phyloP scores from a whole-genome alignment of 2,329 filamentous ascomycete genomes.

The Diplodia sapinea region DNA sequence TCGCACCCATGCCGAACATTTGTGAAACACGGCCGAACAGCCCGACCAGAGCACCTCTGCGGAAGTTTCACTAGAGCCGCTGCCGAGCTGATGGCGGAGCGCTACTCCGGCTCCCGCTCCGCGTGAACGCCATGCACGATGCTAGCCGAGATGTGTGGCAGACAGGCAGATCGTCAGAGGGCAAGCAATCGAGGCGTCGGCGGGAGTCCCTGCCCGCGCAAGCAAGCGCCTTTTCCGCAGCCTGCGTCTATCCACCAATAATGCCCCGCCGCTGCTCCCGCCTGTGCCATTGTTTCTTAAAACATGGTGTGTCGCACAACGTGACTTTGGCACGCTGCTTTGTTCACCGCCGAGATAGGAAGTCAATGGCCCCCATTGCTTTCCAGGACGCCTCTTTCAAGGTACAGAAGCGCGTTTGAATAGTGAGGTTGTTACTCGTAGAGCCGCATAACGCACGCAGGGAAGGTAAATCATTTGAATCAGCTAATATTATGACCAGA shows the following conservation, averaged over 20 bases:
- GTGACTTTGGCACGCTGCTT: slow-evolving; percentile 2
- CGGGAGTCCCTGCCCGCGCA: slow-evolving; percentile 12
- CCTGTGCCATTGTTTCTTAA: slow-evolving; percentile 2
- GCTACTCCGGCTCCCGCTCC: slow-evolving; percentile 3
- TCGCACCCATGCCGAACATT: slow-evolving; percentile 2
- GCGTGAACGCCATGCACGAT: slow-evolving; percentile 27
- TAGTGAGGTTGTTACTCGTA: not conserved
- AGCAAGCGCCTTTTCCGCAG: slow-evolving; percentile 22
- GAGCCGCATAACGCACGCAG: not conserved
- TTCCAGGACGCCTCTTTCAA: not conserved
- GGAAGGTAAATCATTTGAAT: not conserved
- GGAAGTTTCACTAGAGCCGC: not conserved
- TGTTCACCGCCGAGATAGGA: not conserved
- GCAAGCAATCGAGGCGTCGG: slow-evolving; percentile 11
- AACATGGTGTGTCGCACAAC: slow-evolving; percentile 10
- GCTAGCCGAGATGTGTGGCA: slow-evolving; percentile 10
- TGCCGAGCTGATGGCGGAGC: slow-evolving; percentile 4
- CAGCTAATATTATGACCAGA: not conserved
- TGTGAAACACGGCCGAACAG: slow-evolving; percentile 16
- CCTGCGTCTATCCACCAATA: slow-evolving; percentile 27
- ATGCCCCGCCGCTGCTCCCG: slow-evolving; percentile 11
- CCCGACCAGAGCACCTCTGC: slow-evolving; percentile 3
- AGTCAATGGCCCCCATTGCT: not conserved
- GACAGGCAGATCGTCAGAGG: slow-evolving; percentile 8
- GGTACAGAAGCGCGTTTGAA: not conserved